Evolutionary conservation across 2,329 filamentous ascomycete genomes (phyloP), one percentile per base, ranked within the genome.

Genomic region (Pezicula neosporulosa): DNA sequence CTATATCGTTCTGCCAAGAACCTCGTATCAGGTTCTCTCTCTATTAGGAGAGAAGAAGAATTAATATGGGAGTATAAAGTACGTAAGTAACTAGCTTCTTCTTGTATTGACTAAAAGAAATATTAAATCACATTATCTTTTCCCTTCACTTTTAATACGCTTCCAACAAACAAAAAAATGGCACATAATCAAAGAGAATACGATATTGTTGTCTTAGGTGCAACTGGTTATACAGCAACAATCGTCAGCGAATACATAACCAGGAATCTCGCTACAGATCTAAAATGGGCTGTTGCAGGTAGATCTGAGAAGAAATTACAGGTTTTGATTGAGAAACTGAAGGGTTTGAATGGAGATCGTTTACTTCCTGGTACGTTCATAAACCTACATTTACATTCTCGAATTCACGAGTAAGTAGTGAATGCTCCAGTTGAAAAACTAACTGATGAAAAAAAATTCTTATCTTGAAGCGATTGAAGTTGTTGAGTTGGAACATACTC

Each of bases 231-330:
- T 66, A 87, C 84, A 0, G 85, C 84, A 28, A 80, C 77, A 56
- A 71, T 83, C 49, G 78, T 76, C 15, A 80, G 78, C 36, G 79
- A 86, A 64, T 77, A 86, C 66, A 79, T 87, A 58, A 76, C 76
- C 44, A 74, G 74, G 44, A 69, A 77, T 52, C 72, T 81, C 2
- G 82, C 83, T 0, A 83, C 81, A 18, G 76, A 81, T 62, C 64
- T 87, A 49, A 83, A 77, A 70, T 87, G 85, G 84, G 83, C 81
- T 16, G 74, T 88, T 52, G 83, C 83, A 45, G 84, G 84, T 33
- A 79, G 85, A 44, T 85, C 82, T 2, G 15, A 6, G 28, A 28
- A 19, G 66, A 73, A 42, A 70, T 73, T 87, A 12, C 72, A 79
- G 51, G 62, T 62, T n/a, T 67, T 87, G 12, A 75, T 77, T 12